Percentiles rank a stretch among this genome's conserved stretches.
Evolutionary conservation across 2,329 filamentous ascomycete species (phyloP).

Genomic region (Verticillium longisporum): DNA sequence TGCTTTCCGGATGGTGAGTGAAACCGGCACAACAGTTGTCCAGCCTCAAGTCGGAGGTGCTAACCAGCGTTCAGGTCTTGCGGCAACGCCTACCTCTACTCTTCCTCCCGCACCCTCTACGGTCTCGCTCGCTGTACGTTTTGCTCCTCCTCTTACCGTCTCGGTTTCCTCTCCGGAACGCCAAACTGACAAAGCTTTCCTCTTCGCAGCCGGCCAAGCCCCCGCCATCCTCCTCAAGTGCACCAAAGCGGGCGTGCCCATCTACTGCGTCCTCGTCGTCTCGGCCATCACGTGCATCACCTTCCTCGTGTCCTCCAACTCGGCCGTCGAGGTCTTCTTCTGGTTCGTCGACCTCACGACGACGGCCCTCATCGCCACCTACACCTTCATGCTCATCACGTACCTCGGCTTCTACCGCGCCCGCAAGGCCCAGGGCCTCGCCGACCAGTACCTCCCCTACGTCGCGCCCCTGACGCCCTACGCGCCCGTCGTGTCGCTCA

Average conservation of each 20-base stretch:
- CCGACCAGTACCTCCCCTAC: constrained; percentile 42
- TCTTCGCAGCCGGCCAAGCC: constrained; percentile 35
- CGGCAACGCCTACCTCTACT: constrained; percentile 46
- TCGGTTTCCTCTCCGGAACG: not conserved
- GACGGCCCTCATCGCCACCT: constrained; percentile 54
- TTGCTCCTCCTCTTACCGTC: not conserved
- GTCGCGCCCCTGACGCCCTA: constrained; percentile 43
- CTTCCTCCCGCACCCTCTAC: constrained; percentile 41
- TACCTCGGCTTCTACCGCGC: constrained; percentile 45
- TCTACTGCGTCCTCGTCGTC: constrained; percentile 23
- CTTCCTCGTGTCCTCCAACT: constrained; percentile 29
- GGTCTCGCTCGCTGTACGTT: constrained; percentile 33
- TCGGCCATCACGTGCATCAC: constrained; percentile 24
- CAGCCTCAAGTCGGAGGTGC: not conserved
- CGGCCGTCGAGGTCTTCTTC: constrained; percentile 27
- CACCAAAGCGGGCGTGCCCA: constrained; percentile 37
- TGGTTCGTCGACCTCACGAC: constrained; percentile 48
- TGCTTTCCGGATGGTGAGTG: constrained; percentile 15
- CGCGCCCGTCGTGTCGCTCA: constrained; percentile 40
- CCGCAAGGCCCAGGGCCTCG: constrained; percentile 42
- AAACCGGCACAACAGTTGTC: not conserved
- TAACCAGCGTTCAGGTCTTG: constrained; percentile 20
- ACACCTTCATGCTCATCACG: constrained; percentile 35
- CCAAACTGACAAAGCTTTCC: not conserved
- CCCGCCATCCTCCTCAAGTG: constrained; percentile 32